Evolutionary conservation across 345 rosid species (phyloP), one percentile per base, ranked within the genome.

Genomic region (Camelina neglecta): DNA sequence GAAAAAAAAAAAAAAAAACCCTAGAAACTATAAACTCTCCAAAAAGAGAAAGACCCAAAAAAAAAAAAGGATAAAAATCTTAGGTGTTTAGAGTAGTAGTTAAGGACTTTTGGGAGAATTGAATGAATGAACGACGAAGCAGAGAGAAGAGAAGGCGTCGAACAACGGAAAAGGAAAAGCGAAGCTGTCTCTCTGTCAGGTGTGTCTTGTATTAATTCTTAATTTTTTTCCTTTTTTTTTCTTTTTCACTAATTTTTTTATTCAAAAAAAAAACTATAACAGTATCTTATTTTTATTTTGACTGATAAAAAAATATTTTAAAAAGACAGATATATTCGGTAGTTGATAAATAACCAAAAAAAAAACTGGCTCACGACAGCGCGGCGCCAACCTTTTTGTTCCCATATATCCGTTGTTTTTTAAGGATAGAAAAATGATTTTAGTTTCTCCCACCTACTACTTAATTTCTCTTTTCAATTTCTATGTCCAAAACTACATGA

Each of bases 271-370:
- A 24, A 6, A 6, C 0, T 35, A 35, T 26, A 16, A 21, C 8
- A 23, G 6, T 44, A 7, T 1, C 51, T 8, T 38, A n/a, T 54
- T 10, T 41, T 36, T 4, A 3, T 9, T 69, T 70, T 45, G 16
- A 23, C 8, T 41, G 11, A 1, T 50, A 39, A 42, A 51, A 42
- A 51, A 29, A 49, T 31, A 26, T 26, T 39, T 4, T 15, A 7
- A 41, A 68, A 69, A 54, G 51, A 70, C 71, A 76, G 75, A 64
- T 76, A 64, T 76, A 71, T 70, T 77, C 67, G 66, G 36, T 64
- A 33, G 53, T 77, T 61, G 12, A 45, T 9, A 13, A 33, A 55
- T 64, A 18, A 73, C 47, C n/a, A 72, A 7, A 35, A 38, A 39
- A 67, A 35, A 72, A 26, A 23, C 0, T 0, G 8, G 58, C 38